Evolutionary conservation across 2,329 filamentous ascomycete species (phyloP).

Genomic region (Fusarium torreyae): DNA sequence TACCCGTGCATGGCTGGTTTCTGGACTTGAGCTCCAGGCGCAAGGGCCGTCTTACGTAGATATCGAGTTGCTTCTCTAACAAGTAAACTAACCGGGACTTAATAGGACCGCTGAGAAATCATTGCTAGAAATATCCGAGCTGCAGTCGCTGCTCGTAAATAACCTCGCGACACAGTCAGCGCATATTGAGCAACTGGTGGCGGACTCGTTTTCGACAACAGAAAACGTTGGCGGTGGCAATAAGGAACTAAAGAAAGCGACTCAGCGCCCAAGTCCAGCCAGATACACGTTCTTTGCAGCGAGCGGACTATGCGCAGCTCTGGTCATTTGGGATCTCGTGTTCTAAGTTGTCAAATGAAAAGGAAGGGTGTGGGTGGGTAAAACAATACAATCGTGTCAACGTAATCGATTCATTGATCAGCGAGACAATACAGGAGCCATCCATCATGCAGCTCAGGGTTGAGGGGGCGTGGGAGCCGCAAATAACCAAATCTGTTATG

Average conservation of each 20-base stretch:
- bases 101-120: constrained; percentile 88
- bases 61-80: not conserved
- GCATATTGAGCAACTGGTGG: constrained; percentile 89
- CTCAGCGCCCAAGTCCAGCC: constrained; percentile 78
- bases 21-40: constrained; percentile 14
- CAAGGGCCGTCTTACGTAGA: constrained; percentile 21
- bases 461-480: constrained; percentile 17
- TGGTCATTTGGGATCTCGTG: constrained; percentile 84
- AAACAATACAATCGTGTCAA: not conserved
- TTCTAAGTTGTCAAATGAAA: constrained; percentile 52
- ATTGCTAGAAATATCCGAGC: constrained; percentile 90
- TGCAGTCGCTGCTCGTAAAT: constrained; percentile 89
- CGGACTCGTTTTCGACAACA: constrained; percentile 84
- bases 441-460: not conserved
- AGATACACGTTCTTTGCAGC: constrained; percentile 87
- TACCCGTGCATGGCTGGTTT: constrained; percentile 21
- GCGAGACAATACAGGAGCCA: not conserved
- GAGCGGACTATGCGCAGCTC: constrained; percentile 79
- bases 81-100: constrained; percentile 37
- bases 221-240: constrained; percentile 93
- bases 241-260: constrained; percentile 89
- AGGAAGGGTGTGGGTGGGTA: constrained; percentile 10
- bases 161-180: constrained; percentile 90
- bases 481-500: not conserved
- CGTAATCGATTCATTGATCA: constrained; percentile 1